Conservation (phyloP, 106 monocot genomes). For the Chionographis japonica region DNA sequence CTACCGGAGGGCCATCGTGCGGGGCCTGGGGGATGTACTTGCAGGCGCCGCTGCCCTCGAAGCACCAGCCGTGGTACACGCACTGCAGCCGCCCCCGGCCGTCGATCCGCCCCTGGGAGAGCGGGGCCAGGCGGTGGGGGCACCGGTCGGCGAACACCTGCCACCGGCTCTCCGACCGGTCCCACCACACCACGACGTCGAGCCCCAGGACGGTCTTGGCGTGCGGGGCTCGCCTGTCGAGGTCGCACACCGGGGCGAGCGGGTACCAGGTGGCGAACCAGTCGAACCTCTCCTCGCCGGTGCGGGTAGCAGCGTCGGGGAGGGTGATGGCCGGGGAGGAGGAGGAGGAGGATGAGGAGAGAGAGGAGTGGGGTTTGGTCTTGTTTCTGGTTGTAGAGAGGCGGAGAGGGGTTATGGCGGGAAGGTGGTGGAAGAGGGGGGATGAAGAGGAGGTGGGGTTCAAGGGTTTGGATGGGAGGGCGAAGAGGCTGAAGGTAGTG, state of each 20-base stretch:
- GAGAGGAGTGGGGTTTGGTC: no score
- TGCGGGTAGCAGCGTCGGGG: neutral
- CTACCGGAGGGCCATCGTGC: conserved; percentile 49
- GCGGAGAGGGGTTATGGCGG: neutral
- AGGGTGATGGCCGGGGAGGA: neutral
- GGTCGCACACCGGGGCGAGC: conserved; percentile 68
- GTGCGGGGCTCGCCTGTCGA: conserved; percentile 78
- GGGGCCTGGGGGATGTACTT: conserved; percentile 87
- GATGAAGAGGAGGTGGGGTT: neutral
- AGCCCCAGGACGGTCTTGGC: conserved; percentile 72
- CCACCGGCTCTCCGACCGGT: conserved; percentile 50
- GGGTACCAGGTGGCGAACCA: conserved; percentile 93
- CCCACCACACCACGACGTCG: conserved; percentile 94
- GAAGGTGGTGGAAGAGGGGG: conserved; percentile 2
- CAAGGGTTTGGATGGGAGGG: conserved; percentile 6
- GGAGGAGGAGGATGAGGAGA: neutral
- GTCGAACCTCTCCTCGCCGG: conserved; percentile 49
- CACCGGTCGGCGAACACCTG: conserved; percentile 86
- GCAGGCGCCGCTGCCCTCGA: conserved; percentile 73
- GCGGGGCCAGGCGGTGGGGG: conserved; percentile 89
- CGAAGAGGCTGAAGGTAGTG: neutral
- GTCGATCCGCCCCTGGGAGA: conserved; percentile 91
- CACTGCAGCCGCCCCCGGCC: conserved; percentile 80
- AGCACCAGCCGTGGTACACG: conserved; percentile 99
- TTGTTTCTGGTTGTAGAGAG: neutral